phyloP scores from a whole-genome alignment of 129 eudicot species.

The Flaveria robusta region DNA sequence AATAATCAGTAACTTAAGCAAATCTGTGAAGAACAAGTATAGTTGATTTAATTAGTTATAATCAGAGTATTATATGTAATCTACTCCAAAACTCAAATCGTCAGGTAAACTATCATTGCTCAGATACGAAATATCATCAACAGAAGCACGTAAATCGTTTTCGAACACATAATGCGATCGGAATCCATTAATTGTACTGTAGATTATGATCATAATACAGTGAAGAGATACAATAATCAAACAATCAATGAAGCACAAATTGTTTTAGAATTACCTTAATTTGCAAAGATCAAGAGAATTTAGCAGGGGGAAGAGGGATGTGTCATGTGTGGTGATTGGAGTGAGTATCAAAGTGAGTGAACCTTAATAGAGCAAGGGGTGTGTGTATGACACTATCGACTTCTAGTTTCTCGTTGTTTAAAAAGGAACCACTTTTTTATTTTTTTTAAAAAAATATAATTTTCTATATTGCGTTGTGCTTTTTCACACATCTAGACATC shows the following conservation, averaged over 20 bases:
- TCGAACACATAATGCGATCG: slow-evolving; percentile 23
- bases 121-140: background rate
- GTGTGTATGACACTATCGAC: slow-evolving; percentile 19
- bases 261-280: slow-evolving; percentile 22
- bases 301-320: slow-evolving; percentile 9
- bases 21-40: background rate
- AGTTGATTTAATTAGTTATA: background rate
- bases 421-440: background rate
- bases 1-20: background rate
- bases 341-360: slow-evolving; percentile 40
- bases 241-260: background rate
- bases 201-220: background rate
- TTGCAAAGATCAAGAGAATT: slow-evolving; percentile 1
- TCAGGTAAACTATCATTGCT: background rate
- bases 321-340: slow-evolving; percentile 36
- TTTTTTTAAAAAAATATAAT: too few species aligned
- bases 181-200: background rate
- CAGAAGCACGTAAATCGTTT: background rate
- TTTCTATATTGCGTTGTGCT: too few species aligned
- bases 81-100: background rate
- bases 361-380: slow-evolving; percentile 27
- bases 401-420: slow-evolving; percentile 8
- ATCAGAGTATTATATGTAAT: background rate
- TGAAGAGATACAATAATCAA: slow-evolving; percentile 13
- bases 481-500: too few species aligned